A percentile compares a stretch with the other conserved stretches of the same genome.
These are phyloP conservation scores for Trichaptum fuscoviolaceum DNA, from an alignment of 768 basidiomycete genomes.

Conservation along the genomic window DNA sequence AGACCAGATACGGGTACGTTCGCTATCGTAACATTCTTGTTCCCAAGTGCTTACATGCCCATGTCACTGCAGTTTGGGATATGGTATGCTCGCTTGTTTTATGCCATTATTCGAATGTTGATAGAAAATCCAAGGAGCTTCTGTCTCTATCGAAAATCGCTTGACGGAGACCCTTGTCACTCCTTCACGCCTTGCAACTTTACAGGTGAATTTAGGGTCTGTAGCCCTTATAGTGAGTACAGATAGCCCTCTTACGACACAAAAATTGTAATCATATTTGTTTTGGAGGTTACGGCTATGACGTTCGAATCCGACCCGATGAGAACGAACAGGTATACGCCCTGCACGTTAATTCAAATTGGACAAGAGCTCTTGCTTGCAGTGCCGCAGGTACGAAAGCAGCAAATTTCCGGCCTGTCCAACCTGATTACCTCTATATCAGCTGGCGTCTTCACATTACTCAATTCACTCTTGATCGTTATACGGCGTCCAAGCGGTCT, in stretches of 20 bases:
- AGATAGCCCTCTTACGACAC: not conserved
- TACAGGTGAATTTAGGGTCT: not conserved
- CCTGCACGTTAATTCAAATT: not conserved
- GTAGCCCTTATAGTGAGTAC: not conserved
- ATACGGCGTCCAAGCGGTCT: not conserved
- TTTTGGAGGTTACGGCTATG: not conserved
- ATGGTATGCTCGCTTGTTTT: not conserved
- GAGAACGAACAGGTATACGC: not conserved
- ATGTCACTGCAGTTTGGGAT: not conserved
- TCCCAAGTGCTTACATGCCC: not conserved
- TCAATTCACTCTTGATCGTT: not conserved
- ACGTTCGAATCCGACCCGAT: not conserved
- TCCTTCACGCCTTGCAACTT: not conserved
- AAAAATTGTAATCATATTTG: not conserved
- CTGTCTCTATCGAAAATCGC: not conserved
- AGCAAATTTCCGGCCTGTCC: too few relatives aligned
- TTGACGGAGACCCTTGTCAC: not conserved
- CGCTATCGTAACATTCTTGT: not conserved
- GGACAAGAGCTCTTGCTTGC: not conserved
- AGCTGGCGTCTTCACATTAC: not conserved
- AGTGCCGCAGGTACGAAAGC: not conserved
- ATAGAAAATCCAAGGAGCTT: not conserved
- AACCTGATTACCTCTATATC: too few relatives aligned
- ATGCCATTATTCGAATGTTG: not conserved
- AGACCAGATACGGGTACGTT: not conserved